phyloP scores from a whole-genome alignment of 225 moss, liverwort and hornwort genomes.

The Asterella californica region DNA sequence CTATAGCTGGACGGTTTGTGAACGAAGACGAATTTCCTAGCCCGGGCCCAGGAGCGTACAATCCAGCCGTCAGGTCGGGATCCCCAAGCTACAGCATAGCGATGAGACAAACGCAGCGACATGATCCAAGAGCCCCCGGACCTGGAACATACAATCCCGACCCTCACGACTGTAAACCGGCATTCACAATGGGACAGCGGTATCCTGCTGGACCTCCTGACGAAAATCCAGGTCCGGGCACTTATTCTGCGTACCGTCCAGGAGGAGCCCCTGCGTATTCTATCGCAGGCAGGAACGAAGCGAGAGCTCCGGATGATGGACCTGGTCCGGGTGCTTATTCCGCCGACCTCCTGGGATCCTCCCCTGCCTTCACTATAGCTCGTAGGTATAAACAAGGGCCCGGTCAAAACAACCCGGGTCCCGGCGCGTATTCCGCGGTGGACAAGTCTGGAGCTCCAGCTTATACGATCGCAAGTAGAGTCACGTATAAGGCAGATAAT shows the following conservation, averaged over 20 bases:
- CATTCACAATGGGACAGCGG: conserved; percentile 40
- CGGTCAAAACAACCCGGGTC: conserved; percentile 30
- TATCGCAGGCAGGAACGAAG: conserved; percentile 36
- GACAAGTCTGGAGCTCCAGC: conserved; percentile 26
- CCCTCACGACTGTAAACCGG: conserved; percentile 17
- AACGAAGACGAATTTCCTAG: conserved; percentile 24
- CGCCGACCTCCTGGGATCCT: conserved; percentile 17
- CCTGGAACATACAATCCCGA: conserved; percentile 42
- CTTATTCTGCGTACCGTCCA: conserved; percentile 24
- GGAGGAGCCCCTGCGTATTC: conserved; percentile 34
- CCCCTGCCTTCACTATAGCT: conserved; percentile 36
- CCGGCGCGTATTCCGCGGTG: conserved; percentile 31
- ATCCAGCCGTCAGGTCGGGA: conserved; percentile 23
- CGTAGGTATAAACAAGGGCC: conserved; percentile 22
- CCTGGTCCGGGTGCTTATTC: conserved; percentile 51
- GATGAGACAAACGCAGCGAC: conserved; percentile 16
- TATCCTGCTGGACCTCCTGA: conserved; percentile 32
- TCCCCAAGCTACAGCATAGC: conserved; percentile 43
- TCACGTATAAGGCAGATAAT: conserved; percentile 19
- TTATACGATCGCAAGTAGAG: conserved; percentile 29
- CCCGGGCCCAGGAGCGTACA: conserved; percentile 47
- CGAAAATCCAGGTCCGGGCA: conserved; percentile 38
- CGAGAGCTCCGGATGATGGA: conserved; percentile 19
- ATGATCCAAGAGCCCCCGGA: conserved; percentile 39
- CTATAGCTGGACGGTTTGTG: conserved; percentile 29